Evolutionary conservation across 495 filamentous ascomycete species (phyloP), one percentile per base, ranked within the genome.

Genomic region (Aspergillus wentii): DNA sequence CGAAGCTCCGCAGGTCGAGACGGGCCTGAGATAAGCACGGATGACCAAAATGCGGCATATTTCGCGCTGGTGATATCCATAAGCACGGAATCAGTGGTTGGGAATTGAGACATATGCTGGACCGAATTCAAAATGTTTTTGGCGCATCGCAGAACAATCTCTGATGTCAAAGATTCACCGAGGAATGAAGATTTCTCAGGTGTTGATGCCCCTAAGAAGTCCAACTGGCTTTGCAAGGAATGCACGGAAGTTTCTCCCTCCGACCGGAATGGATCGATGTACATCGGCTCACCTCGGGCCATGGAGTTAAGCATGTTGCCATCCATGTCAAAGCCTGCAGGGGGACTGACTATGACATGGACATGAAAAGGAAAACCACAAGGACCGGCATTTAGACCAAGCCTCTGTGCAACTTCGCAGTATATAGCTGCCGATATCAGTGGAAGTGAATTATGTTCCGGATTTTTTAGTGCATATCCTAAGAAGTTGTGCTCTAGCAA

Each of bases 401-500:
- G 52, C 29, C 79, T 67, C 35, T 72, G 57, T 2, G 81, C 82
- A n/a, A 85, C 50, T 33, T 72, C 72, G 58, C 82, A 86, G 61
- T 78, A 86, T 40, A 85, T 82, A n/a, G 68, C 74, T 22, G 81
- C 80, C 0, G 85, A 89, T 39, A 91, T 79, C 33, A 94, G 62
- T 1, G 88, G 89, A 5, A 94, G 62, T 14, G 86, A 85, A 9
- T 82, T 76, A 44, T 94, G 87, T 1, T 67, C 62, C 8, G 54
- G 46, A 26, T 82, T 71, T 15, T 62, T 66, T 30, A 86, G 49
- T 6, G 78, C 79, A 20, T 89, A 65, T 7, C 88, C 86, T 36
- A 98, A 75, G 35, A 94, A 85, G 43, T 82, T 91, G 49, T 96
- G 94, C 41, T 85, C 79, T 17, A 98, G 52, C 30, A 81, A 79